phyloP scores from a whole-genome alignment of 2,329 filamentous ascomycete genomes.

The Xylariaceae sp. region DNA sequence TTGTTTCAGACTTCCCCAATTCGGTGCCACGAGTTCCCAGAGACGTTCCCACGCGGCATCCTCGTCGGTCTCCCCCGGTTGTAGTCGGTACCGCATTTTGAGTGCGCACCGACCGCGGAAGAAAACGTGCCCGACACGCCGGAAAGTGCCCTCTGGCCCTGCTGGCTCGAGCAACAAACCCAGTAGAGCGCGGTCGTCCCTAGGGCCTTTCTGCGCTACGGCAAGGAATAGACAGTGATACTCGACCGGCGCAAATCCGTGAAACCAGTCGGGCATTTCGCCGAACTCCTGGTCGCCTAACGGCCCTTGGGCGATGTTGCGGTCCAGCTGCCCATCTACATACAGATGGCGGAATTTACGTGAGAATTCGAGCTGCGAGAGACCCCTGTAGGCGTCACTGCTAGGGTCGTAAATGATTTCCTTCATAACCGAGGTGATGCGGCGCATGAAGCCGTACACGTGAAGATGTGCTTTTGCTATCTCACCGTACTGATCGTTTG shows the following conservation, averaged over 20 bases:
- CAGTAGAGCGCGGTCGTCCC: not conserved
- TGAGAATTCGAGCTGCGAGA: not conserved
- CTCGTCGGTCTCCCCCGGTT: not conserved
- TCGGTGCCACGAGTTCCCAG: conserved; percentile 1
- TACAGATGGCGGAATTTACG: conserved; percentile 3
- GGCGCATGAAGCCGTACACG: conserved; percentile 5
- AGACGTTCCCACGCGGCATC: conserved; percentile 3
- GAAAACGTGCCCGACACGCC: not conserved
- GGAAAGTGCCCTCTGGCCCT: not conserved
- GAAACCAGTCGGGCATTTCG: conserved; percentile 5
- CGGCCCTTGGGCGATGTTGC: not conserved
- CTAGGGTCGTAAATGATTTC: not conserved
- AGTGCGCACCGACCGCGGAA: conserved; percentile 3
- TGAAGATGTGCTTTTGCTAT: conserved; percentile 1
- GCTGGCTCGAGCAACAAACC: conserved; percentile 2
- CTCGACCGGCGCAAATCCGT: conserved; percentile 2
- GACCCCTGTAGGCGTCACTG: not conserved
- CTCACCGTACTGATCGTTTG: conserved; percentile 4
- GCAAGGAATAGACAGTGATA: conserved; percentile 7
- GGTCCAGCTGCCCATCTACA: conserved; percentile 7
- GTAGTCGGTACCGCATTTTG: conserved; percentile 5
- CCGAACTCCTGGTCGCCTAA: not conserved
- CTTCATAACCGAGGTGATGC: conserved; percentile 9
- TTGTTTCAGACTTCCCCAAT: not conserved
- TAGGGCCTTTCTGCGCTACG: not conserved